Evolutionary conservation across 2,329 filamentous ascomycete genomes (phyloP), one percentile per base, ranked within the genome.

Genomic region (Colletotrichum abscissum): DNA sequence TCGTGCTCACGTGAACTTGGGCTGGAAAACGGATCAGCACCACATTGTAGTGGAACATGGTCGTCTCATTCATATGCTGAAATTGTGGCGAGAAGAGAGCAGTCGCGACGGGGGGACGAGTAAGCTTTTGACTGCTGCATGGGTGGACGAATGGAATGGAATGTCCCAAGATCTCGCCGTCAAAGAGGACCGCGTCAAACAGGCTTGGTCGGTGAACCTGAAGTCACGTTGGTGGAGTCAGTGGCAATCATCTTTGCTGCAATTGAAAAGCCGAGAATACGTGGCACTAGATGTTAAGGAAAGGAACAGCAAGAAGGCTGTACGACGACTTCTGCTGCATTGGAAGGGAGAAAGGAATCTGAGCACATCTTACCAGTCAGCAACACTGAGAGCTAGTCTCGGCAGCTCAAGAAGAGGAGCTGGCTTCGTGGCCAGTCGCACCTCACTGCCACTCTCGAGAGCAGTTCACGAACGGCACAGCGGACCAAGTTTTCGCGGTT

Each of bases 241-340:
- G 28, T 75, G 74, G 74, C 73, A 69, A n/a, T 67, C 73, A 5
- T 55, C 73, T 3, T 56, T 72, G 7, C 69, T 75, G n/a, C 74
- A 75, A 26, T 59, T 75, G 9, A 74, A 75, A 33, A 71, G 72
- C 30, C 66, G 73, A 42, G 64, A 69, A 24, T 75, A 75, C 12
- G 63, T 75, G 38, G 73, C 73, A 14, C 58, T 55, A 22, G 73
- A 75, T 49, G 74, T 75, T 22, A 59, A 54, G 19, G 73, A 73
- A 42, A 67, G 73, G 28, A 75, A 75, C 54, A 58, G 59, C 19
- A 75, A 74, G 38, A 75, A 71, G 35, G 60, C 55, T 14, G 63
- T 67, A 7, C 73, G 69, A 22, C 65, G 67, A 11, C 57, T 75
- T 22, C 63, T 75, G 7, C 63, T 70, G 16, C 55, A 58, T 14